Base-by-base conservation (phyloP, 2,329 filamentous ascomycete species). In the Aspergillus sp. region DNA sequence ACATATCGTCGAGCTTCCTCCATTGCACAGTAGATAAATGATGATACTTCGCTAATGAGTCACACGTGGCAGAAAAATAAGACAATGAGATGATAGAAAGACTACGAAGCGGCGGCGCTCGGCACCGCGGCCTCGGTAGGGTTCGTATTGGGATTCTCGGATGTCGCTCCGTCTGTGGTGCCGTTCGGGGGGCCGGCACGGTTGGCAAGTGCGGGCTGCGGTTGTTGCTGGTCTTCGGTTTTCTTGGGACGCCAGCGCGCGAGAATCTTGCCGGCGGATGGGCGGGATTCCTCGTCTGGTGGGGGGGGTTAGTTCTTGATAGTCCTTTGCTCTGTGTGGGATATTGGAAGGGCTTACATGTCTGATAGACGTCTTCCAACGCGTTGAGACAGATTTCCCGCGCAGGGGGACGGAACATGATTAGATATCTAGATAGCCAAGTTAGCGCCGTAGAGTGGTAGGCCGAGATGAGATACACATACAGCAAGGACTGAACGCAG, bases 391-490 rank as follows among this genome's bases (percentile, higher is more conserved):
- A 81, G 49, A 81, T 71, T 14, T 82, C 78, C 51, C 82, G 74
- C 1, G 79, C 80, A 0, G 84, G 84, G 4, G 83, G 82, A n/a
- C 82, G 76, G 62, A 84, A 76, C 69, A 83, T 77, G 53, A 83
- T 71, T 21, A 84, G 66, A 62, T 85, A 83, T 56, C 76, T 78
- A 49, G 5, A 49, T 16, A 13, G 2, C 11, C 14, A 38, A 11
- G 7, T 38, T 38, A 38, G 34, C 16, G 7, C 11, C 16, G 11
- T 16, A 17, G 7, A 13, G 1, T 16, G 16, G 34, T n/a, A 7
- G 34, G 34, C 2, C 44, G 40, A 4, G 10, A 19, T n/a, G 6
- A 21, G 41, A 10, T 44, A 32, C 10, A 51, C 74, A 57, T 72
- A 84, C 72, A 84, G 76, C 55, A 87, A 69, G 11, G 82, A 76